Percentiles rank a stretch among this genome's conserved stretches.
Evolutionary conservation across 2,329 filamentous ascomycete genomes (phyloP).

Genomic region (Phaeophleospora eucalypticola): DNA sequence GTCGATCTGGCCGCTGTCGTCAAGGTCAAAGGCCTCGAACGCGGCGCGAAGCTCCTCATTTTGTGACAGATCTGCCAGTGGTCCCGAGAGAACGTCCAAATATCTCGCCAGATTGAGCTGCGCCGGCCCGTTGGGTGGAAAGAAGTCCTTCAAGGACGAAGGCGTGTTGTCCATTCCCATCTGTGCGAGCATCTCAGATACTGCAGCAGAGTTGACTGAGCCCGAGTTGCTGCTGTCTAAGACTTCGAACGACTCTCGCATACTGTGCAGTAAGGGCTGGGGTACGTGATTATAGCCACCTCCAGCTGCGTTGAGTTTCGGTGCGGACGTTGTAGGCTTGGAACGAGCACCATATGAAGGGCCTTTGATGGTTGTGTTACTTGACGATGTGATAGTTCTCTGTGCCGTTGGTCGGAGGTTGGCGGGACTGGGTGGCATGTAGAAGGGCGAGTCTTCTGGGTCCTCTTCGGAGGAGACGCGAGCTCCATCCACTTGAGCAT

Average conservation of each 20-base stretch:
- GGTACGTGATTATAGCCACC: slow-evolving; percentile 64
- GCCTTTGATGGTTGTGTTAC: slow-evolving; percentile 25
- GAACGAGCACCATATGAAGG: slow-evolving; percentile 14
- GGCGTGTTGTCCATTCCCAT: slow-evolving; percentile 72
- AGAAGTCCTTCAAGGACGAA: slow-evolving; percentile 73
- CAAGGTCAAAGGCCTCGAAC: slow-evolving; percentile 91
- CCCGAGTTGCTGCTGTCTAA: slow-evolving; percentile 87
- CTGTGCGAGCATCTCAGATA: slow-evolving; percentile 82
- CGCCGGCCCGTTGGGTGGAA: slow-evolving; percentile 61
- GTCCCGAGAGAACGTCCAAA: slow-evolving; percentile 72
- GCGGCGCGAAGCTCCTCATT: slow-evolving; percentile 79
- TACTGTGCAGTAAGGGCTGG: slow-evolving; percentile 74
- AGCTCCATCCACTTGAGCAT: slow-evolving; percentile 14
- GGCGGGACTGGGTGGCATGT: slow-evolving; percentile 29
- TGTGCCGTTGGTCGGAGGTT: slow-evolving; percentile 35
- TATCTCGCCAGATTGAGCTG: slow-evolving; percentile 82
- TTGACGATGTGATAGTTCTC: slow-evolving; percentile 36
- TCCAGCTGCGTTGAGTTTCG: slow-evolving; percentile 17
- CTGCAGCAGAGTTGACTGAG: slow-evolving; percentile 73
- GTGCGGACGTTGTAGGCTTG: slow-evolving; percentile 6
- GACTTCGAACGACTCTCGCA: slow-evolving; percentile 91
- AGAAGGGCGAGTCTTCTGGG: slow-evolving; percentile 19
- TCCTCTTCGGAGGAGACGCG: slow-evolving; percentile 18
- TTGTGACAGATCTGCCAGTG: slow-evolving; percentile 70
- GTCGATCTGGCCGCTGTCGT: slow-evolving; percentile 91